Evolutionary conservation across 139 green algal species (phyloP).

Genomic region (Picochlorum sp.): DNA sequence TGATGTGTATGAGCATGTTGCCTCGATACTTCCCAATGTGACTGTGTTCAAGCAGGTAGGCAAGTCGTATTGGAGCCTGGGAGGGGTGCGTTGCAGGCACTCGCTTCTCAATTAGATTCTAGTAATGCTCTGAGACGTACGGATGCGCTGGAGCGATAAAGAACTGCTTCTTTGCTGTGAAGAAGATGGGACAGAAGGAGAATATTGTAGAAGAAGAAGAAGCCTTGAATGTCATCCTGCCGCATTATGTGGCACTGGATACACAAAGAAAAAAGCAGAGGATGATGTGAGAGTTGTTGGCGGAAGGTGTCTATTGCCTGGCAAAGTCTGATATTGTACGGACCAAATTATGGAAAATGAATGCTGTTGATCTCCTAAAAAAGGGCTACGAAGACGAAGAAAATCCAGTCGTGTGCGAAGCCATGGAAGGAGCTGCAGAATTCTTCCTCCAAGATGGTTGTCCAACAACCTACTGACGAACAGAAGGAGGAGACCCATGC

Average conservation of each 20-base stretch:
- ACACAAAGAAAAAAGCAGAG: constrained; percentile 22
- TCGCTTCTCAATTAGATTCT: constrained; percentile 39
- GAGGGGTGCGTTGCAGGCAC: constrained; percentile 44
- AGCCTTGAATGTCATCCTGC: constrained; percentile 42
- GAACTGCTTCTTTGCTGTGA: constrained; percentile 49
- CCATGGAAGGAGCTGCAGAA: constrained; percentile 53
- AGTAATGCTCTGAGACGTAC: constrained; percentile 31
- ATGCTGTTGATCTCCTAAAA: constrained; percentile 47
- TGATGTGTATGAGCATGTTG: constrained; percentile 60
- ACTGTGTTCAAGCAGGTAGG: constrained; percentile 40
- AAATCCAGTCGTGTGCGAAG: constrained; percentile 39
- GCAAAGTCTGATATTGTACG: constrained; percentile 28
- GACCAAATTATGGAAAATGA: constrained; percentile 50
- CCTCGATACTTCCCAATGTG: constrained; percentile 59
- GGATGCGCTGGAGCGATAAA: constrained; percentile 43
- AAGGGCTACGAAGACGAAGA: constrained; percentile 62
- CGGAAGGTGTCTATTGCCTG: constrained; percentile 57
- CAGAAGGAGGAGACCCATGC: no score
- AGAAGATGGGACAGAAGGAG: constrained; percentile 35
- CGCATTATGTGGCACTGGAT: constrained; percentile 31
- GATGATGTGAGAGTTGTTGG: constrained; percentile 44
- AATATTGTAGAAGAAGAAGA: constrained; percentile 27
- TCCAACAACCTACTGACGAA: constrained; percentile 2
- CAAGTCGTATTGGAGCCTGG: constrained; percentile 62
- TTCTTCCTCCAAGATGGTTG: constrained; percentile 34